Evolutionary conservation across 345 rosid genomes (phyloP).

Genomic region (Laguncularia racemosa): DNA sequence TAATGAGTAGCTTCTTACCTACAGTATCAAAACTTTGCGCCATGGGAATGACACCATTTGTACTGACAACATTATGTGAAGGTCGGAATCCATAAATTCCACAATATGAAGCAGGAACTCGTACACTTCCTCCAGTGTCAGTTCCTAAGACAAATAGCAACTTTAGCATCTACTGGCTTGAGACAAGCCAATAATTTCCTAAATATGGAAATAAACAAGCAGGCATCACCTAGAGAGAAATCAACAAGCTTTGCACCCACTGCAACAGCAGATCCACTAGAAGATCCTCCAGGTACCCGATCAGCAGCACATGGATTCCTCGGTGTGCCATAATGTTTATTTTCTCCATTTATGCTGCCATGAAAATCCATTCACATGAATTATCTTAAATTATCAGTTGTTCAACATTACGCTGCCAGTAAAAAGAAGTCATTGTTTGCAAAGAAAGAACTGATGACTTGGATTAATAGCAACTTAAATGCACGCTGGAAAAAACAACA

Average conservation of each 20-base stretch:
- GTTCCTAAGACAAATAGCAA: conserved; percentile 36
- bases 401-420: too few relatives aligned
- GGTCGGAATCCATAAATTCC: conserved; percentile 75
- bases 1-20: conserved; percentile 35
- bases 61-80: conserved; percentile 56
- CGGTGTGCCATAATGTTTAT: conserved; percentile 84
- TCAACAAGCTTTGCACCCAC: conserved; percentile 79
- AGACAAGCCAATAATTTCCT: not conserved
- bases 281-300: conserved; percentile 89
- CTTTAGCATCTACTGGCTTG: not conserved
- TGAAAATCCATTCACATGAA: not conserved
- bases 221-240: conserved; percentile 73
- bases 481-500: too few relatives aligned
- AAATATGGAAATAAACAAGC: conserved; percentile 1
- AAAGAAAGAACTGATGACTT: too few relatives aligned
- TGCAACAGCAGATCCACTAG: conserved; percentile 94
- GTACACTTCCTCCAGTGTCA: conserved; percentile 89
- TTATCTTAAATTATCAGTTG: too few relatives aligned
- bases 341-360: conserved; percentile 77
- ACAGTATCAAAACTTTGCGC: conserved; percentile 92
- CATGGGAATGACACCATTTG: conserved; percentile 67
- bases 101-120: conserved; percentile 83
- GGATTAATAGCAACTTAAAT: too few relatives aligned
- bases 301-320: conserved; percentile 66
- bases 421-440: too few relatives aligned